A percentile compares a stretch with the other conserved stretches of the same genome.
Conservation (phyloP, 306 rosid genomes). For the Begonia masoniana region DNA sequence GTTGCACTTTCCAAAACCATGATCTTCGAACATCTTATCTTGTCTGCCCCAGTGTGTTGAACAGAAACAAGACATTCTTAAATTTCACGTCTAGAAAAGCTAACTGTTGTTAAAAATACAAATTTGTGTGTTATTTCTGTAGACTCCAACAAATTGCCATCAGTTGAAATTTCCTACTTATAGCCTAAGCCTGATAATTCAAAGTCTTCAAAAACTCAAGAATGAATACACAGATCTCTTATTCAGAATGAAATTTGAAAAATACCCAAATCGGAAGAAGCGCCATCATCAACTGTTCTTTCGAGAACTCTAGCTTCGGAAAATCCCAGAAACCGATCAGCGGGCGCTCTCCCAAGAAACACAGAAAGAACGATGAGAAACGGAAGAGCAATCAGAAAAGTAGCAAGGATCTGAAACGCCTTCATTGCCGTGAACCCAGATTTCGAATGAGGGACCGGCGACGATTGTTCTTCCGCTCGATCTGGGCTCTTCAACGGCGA, state of each 20-base stretch:
- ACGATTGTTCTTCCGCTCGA: background rate
- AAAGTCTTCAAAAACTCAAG: background rate
- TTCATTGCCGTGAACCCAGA: conserved; percentile 11
- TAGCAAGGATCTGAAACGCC: conserved; percentile 16
- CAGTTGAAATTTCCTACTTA: no score
- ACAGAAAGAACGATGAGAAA: conserved; percentile 17
- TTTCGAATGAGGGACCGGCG: background rate
- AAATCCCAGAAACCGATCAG: conserved; percentile 16
- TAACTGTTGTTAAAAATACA: no score
- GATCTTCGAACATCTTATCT: no score
- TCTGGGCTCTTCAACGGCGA: conserved; percentile 1
- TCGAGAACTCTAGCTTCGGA: conserved; percentile 20
- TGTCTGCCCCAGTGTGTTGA: no score
- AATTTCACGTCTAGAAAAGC: no score
- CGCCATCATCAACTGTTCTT: background rate
- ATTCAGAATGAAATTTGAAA: background rate
- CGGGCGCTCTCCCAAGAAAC: conserved; percentile 9
- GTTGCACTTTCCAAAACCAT: no score
- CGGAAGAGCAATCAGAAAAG: conserved; percentile 19
- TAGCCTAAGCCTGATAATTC: background rate
- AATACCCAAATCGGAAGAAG: conserved; percentile 12
- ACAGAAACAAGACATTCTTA: no score
- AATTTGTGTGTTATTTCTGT: no score
- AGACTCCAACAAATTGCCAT: no score
- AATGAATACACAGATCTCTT: background rate